Percentiles rank a stretch among this genome's conserved stretches.
These are phyloP conservation scores for Solioccasus polychromus DNA, from an alignment of 768 basidiomycete species.

Conservation along the genomic window DNA sequence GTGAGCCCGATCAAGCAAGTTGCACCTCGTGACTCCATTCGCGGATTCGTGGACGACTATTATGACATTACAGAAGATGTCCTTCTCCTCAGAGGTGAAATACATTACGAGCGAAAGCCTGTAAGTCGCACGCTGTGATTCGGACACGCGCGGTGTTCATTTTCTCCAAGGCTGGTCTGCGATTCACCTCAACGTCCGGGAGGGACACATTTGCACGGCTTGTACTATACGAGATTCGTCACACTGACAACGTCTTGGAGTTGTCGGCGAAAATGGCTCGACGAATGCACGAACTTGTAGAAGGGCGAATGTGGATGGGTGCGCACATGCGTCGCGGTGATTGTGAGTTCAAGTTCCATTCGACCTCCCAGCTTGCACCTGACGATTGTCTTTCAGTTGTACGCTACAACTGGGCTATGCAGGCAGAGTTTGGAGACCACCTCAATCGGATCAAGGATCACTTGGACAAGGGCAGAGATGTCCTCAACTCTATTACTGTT, in stretches of 20 bases:
- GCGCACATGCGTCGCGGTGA: conserved; percentile 45
- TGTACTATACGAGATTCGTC: conserved; percentile 31
- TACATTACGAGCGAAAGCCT: conserved; percentile 39
- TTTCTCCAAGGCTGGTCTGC: conserved; percentile 28
- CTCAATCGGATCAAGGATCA: conserved; percentile 32
- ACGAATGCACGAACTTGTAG: conserved; percentile 30
- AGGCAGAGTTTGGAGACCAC: conserved; percentile 34
- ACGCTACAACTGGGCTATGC: conserved; percentile 36
- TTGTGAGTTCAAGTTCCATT: conserved; percentile 28
- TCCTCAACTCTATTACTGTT: conserved; percentile 16
- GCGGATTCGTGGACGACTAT: conserved; percentile 42
- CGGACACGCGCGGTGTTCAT: conserved; percentile 6
- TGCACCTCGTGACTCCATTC: conserved; percentile 33
- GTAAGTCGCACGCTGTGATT: conserved; percentile 18
- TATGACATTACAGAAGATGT: conserved; percentile 34
- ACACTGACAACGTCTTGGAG: conserved; percentile 25
- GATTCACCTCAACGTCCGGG: conserved; percentile 30
- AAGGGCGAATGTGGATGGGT: conserved; percentile 39
- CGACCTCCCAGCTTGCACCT: not conserved
- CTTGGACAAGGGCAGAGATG: conserved; percentile 19
- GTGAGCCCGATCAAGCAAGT: conserved; percentile 37
- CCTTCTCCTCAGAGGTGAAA: conserved; percentile 39
- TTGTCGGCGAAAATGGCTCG: conserved; percentile 31
- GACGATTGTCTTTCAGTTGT: conserved; percentile 22
- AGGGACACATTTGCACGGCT: conserved; percentile 33